These are phyloP conservation scores for Arctostaphylos glauca DNA, from an alignment of 148 eudicot genomes.

Conservation along the genomic window DNA sequence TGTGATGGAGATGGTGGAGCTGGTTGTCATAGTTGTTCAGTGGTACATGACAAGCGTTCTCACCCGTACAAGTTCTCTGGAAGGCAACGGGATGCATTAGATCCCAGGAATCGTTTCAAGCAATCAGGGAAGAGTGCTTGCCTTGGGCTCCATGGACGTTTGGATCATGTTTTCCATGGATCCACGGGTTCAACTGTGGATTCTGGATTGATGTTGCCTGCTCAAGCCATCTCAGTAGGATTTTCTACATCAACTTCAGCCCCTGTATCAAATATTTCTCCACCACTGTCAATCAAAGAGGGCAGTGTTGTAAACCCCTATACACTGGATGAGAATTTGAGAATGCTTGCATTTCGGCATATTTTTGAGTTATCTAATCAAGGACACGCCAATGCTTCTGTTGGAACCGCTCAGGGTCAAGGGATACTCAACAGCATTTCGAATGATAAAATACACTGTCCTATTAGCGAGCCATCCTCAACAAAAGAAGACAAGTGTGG, in stretches of 20 bases:
- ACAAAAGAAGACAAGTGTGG: conserved; percentile 27
- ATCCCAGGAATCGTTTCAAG: conserved; percentile 24
- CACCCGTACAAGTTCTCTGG: conserved; percentile 21
- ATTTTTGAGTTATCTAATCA: conserved; percentile 19
- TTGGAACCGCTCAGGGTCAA: conserved; percentile 24
- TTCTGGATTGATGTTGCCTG: conserved; percentile 21
- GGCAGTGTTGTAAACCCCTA: conserved; percentile 22
- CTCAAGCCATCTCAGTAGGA: conserved; percentile 28
- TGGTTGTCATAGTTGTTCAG: conserved; percentile 20
- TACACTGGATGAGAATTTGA: conserved; percentile 34
- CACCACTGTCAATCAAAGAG: conserved; percentile 28
- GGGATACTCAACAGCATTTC: conserved; percentile 13
- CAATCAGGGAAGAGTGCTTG: conserved; percentile 17
- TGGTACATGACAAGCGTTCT: conserved; percentile 22
- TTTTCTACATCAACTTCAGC: conserved; percentile 25
- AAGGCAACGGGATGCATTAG: conserved; percentile 20
- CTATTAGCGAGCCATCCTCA: conserved; percentile 23
- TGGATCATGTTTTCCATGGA: conserved; percentile 18
- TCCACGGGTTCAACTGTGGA: conserved; percentile 13
- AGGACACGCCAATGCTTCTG: conserved; percentile 24
- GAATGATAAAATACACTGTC: conserved; percentile 17
- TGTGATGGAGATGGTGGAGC: conserved; percentile 22
- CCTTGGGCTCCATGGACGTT: conserved; percentile 17
- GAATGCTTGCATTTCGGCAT: conserved; percentile 25
- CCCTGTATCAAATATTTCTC: conserved; percentile 18